Percentiles rank a stretch among this genome's conserved stretches.
These are phyloP conservation scores for Hypoxylon rubiginosum DNA, from an alignment of 2,329 filamentous ascomycete species.

Conservation along the genomic window DNA sequence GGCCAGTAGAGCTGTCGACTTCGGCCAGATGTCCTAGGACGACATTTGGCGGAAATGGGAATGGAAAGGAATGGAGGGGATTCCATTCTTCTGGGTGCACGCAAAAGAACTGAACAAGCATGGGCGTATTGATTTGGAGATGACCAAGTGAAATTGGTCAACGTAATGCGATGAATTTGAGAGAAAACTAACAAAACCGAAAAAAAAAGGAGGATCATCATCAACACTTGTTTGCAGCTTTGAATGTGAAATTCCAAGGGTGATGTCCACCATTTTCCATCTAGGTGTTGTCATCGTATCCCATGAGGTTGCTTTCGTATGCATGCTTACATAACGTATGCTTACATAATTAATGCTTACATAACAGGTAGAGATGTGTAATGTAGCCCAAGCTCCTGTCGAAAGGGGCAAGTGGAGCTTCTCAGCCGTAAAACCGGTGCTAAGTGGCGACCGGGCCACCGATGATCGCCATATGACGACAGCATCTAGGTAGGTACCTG, in stretches of 20 bases:
- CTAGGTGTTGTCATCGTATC: too few species aligned
- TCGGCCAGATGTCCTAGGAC: neutral
- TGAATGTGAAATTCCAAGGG: too few species aligned
- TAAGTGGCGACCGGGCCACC: neutral
- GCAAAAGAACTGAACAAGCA: too few species aligned
- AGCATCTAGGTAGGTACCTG: constrained; percentile 13
- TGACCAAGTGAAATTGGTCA: too few species aligned
- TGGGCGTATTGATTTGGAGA: neutral
- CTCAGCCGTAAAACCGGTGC: constrained; percentile 1
- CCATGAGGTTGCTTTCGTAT: too few species aligned
- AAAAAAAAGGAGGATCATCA: too few species aligned
- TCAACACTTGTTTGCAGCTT: too few species aligned
- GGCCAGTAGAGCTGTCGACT: neutral
- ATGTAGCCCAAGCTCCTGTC: constrained; percentile 27
- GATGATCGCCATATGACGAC: constrained; percentile 30
- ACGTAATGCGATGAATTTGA: too few species aligned
- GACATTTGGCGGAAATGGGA: neutral
- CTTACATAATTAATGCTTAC: neutral
- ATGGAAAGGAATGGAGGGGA: neutral
- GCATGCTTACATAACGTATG: too few species aligned
- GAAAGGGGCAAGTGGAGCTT: constrained; percentile 31
- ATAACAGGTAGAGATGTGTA: neutral
- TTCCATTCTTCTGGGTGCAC: too few species aligned
- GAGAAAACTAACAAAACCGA: too few species aligned
- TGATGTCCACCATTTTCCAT: too few species aligned